A percentile compares a stretch with the other conserved stretches of the same genome.
phyloP scores from a whole-genome alignment of 441 rosid genomes.

The Sinapis alba region DNA sequence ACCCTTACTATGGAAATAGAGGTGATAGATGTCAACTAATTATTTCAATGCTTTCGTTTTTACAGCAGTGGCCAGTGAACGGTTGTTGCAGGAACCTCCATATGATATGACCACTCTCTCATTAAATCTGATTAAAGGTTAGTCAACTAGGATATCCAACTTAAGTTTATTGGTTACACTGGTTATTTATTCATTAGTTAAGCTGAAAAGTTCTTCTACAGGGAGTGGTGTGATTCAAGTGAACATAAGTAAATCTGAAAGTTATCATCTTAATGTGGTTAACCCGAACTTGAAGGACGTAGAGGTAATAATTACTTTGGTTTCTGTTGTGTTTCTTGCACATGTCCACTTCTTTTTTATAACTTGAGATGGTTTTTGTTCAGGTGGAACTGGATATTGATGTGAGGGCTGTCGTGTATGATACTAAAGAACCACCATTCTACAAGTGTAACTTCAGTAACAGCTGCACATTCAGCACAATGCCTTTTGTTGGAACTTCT shows the following conservation, averaged over 20 bases:
- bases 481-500: slow-evolving; percentile 57
- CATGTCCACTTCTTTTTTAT: neutral
- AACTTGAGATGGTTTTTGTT: slow-evolving; percentile 18
- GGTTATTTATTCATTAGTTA: slow-evolving; percentile 2
- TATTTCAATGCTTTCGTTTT: slow-evolving; percentile 28
- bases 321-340: neutral
- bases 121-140: slow-evolving; percentile 75
- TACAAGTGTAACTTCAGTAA: slow-evolving; percentile 66
- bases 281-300: slow-evolving; percentile 65
- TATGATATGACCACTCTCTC: slow-evolving; percentile 54
- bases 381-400: slow-evolving; percentile 69
- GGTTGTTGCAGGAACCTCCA: slow-evolving; percentile 57
- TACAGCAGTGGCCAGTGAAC: slow-evolving; percentile 54
- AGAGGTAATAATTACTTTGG: slow-evolving; percentile 50
- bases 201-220: slow-evolving; percentile 34
- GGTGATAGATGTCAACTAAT: slow-evolving; percentile 23
- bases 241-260: slow-evolving; percentile 56
- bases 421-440: slow-evolving; percentile 68
- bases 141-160: slow-evolving; percentile 35
- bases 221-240: slow-evolving; percentile 68
- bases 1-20: neutral
- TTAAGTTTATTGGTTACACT: slow-evolving; percentile 12
- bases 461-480: slow-evolving; percentile 54
- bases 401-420: slow-evolving; percentile 58
- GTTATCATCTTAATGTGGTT: slow-evolving; percentile 69